Conservation (phyloP, 2,329 filamentous ascomycete species). For the Biscogniauxia sp. region DNA sequence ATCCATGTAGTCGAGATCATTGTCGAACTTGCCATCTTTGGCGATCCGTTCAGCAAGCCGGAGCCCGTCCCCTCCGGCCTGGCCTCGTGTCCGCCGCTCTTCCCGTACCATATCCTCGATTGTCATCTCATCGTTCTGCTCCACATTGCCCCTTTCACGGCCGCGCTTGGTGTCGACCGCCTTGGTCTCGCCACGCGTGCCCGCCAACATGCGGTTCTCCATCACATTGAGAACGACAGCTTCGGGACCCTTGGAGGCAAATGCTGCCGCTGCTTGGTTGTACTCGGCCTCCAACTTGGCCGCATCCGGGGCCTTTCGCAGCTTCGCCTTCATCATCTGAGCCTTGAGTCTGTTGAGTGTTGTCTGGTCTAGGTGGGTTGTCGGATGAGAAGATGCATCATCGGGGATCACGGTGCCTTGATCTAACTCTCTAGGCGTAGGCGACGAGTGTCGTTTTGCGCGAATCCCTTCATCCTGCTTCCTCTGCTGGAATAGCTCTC, state of each 20-base stretch:
- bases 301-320: conserved; percentile 73
- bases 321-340: conserved; percentile 92
- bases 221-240: conserved; percentile 82
- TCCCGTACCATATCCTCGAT: conserved; percentile 97
- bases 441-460: conserved; percentile 33
- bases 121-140: conserved; percentile 92
- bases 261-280: conserved; percentile 67
- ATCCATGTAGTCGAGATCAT: conserved; percentile 95
- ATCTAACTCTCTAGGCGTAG: conserved; percentile 34
- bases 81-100: conserved; percentile 79
- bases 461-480: conserved; percentile 54
- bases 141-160: conserved; percentile 76
- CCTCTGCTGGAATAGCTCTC: conserved; percentile 79
- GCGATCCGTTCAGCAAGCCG: conserved; percentile 89
- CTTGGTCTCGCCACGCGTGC: conserved; percentile 70
- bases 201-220: conserved; percentile 86
- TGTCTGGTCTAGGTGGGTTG: conserved; percentile 68
- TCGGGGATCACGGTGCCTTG: conserved; percentile 61
- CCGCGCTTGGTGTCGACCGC: conserved; percentile 77
- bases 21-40: conserved; percentile 86
- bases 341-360: conserved; percentile 86
- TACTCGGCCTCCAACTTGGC: conserved; percentile 80
- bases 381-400: conserved; percentile 44
- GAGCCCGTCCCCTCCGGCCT: conserved; percentile 74
- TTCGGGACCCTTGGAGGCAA: conserved; percentile 55